Conservation (phyloP, 768 basidiomycete species). For the Tylopilus balloui region DNA sequence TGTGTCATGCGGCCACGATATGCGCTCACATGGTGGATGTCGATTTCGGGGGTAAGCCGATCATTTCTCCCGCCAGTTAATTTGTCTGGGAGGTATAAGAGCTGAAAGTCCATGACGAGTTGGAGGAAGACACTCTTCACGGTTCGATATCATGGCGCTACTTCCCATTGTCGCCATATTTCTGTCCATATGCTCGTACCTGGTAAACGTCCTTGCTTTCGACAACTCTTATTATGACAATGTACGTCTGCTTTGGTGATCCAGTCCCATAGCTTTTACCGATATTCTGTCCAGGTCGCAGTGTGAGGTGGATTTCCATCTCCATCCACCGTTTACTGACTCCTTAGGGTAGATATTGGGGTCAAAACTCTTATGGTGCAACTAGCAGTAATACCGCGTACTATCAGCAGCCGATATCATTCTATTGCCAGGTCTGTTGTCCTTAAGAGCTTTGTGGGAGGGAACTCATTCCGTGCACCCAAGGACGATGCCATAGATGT, state of each 20-base stretch:
- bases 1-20: conserved; percentile 2
- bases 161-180: conserved; percentile 1
- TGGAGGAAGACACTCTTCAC: not conserved
- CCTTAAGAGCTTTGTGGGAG: not conserved
- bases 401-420: conserved; percentile 58
- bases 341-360: conserved; percentile 53
- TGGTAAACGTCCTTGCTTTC: conserved; percentile 37
- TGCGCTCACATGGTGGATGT: conserved; percentile 10
- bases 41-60: not conserved
- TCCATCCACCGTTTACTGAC: not conserved
- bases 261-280: not conserved
- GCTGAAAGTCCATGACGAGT: not conserved
- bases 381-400: conserved; percentile 45
- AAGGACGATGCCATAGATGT: conserved; percentile 66
- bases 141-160: conserved; percentile 10
- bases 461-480: conserved; percentile 3
- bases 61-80: not conserved
- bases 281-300: conserved; percentile 40
- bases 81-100: conserved; percentile 17
- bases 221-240: conserved; percentile 61
- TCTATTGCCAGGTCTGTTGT: conserved; percentile 54
- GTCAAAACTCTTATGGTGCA: conserved; percentile 72
- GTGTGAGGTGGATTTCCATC: conserved; percentile 38
- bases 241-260: conserved; percentile 34
- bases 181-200: conserved; percentile 3